Base-by-base conservation (phyloP, 1,284 basidiomycete species). In the Malassezia restricta region DNA sequence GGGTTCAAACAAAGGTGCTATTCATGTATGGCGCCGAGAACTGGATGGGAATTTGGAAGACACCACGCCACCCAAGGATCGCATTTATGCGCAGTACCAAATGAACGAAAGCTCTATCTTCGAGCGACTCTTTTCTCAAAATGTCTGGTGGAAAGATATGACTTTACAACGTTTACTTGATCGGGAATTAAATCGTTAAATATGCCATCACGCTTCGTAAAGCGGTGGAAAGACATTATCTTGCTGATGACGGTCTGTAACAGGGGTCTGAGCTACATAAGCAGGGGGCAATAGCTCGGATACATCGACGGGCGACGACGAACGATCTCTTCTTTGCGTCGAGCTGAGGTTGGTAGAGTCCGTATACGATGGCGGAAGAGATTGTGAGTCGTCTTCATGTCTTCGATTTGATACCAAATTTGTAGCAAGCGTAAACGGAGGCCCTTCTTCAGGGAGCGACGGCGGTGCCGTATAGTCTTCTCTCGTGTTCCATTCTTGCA, bases 31-130 rank as follows among this genome's bases (percentile, higher is more conserved):
- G 68, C 54, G 58, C 29, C 56, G 62, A 5, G 59, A 64, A 6
- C 9, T 40, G n/a, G 12, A 59, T 35, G 35, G 43, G 14, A 31
- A 54, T 40, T 5, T 32, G n/a, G 37, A 35, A 17, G 31, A 43
- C 9, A 11, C 31, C 31, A 17, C 54, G 9, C 29, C 49, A 1
- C 68, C 68, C 1, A 17, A 24, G 2, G 68, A 71, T 54, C 57
- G 57, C 54, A 59, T 71, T 43, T 71, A 67, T 58, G 64, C 64
- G 31, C 65, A 68, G 40, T 71, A 71, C 56, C 54, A 33, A 24
- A 62, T 71, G 45, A 53, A 39, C 17, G 68, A 71, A 43, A 31
- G 63, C 9, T 39, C 43, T 28, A 40, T 71, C 8, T 71, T 70
- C 44, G 41, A 46, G 1, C 56, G 57, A 6, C 56, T 71, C 9